phyloP scores from a whole-genome alignment of 805 yeast genomes.

The Candida qinlingensis region DNA sequence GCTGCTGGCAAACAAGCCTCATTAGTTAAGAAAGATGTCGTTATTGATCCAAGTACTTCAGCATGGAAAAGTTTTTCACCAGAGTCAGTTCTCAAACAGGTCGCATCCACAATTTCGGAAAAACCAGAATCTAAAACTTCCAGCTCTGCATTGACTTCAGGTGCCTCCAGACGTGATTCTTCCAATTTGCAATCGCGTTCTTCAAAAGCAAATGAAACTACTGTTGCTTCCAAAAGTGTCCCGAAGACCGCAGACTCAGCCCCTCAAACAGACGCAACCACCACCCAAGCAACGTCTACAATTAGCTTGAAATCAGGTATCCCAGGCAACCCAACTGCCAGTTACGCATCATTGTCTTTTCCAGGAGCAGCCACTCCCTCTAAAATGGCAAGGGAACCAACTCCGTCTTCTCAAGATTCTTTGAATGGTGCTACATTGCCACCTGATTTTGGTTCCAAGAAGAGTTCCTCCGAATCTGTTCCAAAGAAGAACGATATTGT shows the following conservation, averaged over 20 bases:
- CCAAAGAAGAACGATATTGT: background rate
- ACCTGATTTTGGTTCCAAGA: conserved; percentile 20
- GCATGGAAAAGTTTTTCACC: conserved; percentile 11
- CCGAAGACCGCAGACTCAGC: conserved; percentile 7
- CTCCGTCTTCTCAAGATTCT: conserved; percentile 5
- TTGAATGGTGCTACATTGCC: conserved; percentile 17
- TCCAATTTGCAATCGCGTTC: conserved; percentile 5
- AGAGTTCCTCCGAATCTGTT: conserved; percentile 8
- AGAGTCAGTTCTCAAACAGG: conserved; percentile 15
- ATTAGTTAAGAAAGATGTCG: conserved; percentile 5
- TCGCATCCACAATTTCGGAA: conserved; percentile 1
- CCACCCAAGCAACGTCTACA: background rate
- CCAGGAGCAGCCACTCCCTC: background rate
- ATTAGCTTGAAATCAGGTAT: conserved; percentile 1
- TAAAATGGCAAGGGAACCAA: background rate
- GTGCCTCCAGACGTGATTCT: conserved; percentile 2
- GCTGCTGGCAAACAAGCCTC: conserved; percentile 7
- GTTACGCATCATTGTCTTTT: background rate
- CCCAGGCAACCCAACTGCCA: background rate
- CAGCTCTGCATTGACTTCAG: conserved; percentile 1
- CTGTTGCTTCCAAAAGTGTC: conserved; percentile 18
- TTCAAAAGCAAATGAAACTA: conserved; percentile 6
- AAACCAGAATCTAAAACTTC: background rate
- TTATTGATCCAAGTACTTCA: conserved; percentile 11
- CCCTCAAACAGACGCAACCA: background rate